These are phyloP conservation scores for Phytophthora sojae DNA, from an alignment of 352 stramenopile genomes.

Conservation along the genomic window DNA sequence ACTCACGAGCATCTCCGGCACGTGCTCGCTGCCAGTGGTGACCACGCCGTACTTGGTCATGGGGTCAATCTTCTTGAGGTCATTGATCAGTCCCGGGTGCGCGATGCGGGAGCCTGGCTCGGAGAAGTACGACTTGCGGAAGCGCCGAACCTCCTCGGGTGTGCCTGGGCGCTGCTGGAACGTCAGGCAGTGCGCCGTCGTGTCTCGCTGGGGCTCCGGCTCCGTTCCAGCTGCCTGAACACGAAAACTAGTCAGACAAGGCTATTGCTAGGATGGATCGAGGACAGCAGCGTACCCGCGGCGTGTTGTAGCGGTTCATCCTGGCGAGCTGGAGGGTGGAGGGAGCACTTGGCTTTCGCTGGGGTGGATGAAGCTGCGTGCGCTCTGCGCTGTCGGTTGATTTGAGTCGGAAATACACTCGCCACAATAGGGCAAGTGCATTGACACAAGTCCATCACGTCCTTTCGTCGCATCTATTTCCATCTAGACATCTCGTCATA, in stretches of 20 bases:
- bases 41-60: conserved; percentile 71
- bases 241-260: background rate
- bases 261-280: background rate
- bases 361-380: background rate
- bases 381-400: conserved; percentile 9
- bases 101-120: conserved; percentile 78
- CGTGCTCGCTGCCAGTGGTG: conserved; percentile 76
- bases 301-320: conserved; percentile 40
- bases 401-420: conserved; percentile 4
- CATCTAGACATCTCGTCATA: conserved; percentile 10
- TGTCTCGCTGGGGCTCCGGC: conserved; percentile 50
- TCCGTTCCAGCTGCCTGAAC: conserved; percentile 55
- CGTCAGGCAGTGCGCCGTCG: conserved; percentile 58
- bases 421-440: conserved; percentile 11
- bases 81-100: conserved; percentile 82
- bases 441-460: background rate
- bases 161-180: conserved; percentile 70
- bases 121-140: conserved; percentile 86
- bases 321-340: background rate
- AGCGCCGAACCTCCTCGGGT: conserved; percentile 76
- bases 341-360: background rate
- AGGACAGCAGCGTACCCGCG: conserved; percentile 30
- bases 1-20: conserved; percentile 64
- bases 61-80: conserved; percentile 72
- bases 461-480: conserved; percentile 37